Percentiles rank a stretch among this genome's conserved stretches.
These are phyloP conservation scores for Leishmania turanica DNA, from an alignment of 208 protist genomes.

Conservation along the genomic window DNA sequence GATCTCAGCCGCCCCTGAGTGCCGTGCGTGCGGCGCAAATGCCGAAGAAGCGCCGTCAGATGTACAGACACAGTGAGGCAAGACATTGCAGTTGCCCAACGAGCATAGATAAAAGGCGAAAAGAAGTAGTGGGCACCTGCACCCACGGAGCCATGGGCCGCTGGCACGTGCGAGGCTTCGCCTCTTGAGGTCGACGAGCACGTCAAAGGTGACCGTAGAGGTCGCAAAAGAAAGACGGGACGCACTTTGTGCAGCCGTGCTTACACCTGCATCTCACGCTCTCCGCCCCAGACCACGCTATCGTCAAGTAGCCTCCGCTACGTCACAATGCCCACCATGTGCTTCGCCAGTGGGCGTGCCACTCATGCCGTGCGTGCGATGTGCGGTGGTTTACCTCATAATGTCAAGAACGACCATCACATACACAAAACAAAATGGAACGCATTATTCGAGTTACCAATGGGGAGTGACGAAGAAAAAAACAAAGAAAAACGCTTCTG, in stretches of 20 bases:
- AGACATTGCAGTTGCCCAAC: background rate
- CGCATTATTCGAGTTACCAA: constrained; percentile 18
- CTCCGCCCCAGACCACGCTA: background rate
- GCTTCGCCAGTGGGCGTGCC: background rate
- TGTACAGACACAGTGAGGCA: background rate
- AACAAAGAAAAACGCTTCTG: background rate
- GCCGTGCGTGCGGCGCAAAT: background rate
- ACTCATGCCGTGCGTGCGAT: background rate
- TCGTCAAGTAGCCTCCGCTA: background rate
- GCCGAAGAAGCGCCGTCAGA: background rate
- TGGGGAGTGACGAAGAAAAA: background rate
- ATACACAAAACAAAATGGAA: constrained; percentile 1
- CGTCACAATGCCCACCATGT: background rate
- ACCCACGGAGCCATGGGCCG: background rate
- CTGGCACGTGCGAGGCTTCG: background rate
- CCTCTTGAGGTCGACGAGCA: background rate
- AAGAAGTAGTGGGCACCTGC: background rate
- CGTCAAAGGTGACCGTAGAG: background rate
- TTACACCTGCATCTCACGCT: background rate
- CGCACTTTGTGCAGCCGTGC: background rate
- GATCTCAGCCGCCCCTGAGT: background rate
- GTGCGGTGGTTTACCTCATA: background rate
- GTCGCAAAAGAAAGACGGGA: background rate
- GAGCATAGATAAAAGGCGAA: background rate
- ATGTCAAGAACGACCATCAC: background rate